Evolutionary conservation across 2,329 filamentous ascomycete species (phyloP).

Genomic region (Penicillium capsulatum): DNA sequence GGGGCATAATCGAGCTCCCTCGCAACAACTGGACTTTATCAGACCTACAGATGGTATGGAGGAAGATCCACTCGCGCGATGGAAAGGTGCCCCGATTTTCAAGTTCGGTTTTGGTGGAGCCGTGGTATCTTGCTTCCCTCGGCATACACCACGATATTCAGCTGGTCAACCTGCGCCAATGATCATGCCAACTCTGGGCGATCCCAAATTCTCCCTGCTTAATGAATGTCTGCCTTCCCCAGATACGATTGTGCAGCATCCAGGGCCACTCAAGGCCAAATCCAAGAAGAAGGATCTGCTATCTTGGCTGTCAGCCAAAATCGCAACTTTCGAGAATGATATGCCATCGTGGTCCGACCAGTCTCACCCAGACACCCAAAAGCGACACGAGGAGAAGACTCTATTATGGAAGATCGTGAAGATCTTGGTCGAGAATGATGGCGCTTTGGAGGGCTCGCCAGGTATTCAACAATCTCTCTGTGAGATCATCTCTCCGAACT

Average conservation of each 20-base stretch:
- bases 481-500: constrained; percentile 64
- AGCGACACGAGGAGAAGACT: constrained; percentile 71
- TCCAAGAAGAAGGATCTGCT: constrained; percentile 92
- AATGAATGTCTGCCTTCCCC: constrained; percentile 68
- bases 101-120: constrained; percentile 83
- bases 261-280: constrained; percentile 82
- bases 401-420: constrained; percentile 83
- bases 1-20: constrained; percentile 41
- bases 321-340: constrained; percentile 65
- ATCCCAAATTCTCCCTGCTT: constrained; percentile 70
- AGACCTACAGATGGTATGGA: constrained; percentile 53
- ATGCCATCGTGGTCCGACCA: constrained; percentile 46
- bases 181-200: constrained; percentile 76
- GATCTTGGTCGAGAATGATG: constrained; percentile 81
- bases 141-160: constrained; percentile 79
- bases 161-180: constrained; percentile 68
- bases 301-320: constrained; percentile 72
- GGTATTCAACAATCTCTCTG: constrained; percentile 71
- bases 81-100: constrained; percentile 85
- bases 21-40: constrained; percentile 53
- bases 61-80: constrained; percentile 75
- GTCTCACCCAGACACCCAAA: constrained; percentile 51
- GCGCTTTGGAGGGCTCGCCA: constrained; percentile 67
- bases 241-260: constrained; percentile 74
- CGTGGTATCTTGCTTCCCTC: constrained; percentile 80